Base-by-base conservation (phyloP, 768 basidiomycete genomes). In the Cystofilobasidium bisporidii region DNA sequence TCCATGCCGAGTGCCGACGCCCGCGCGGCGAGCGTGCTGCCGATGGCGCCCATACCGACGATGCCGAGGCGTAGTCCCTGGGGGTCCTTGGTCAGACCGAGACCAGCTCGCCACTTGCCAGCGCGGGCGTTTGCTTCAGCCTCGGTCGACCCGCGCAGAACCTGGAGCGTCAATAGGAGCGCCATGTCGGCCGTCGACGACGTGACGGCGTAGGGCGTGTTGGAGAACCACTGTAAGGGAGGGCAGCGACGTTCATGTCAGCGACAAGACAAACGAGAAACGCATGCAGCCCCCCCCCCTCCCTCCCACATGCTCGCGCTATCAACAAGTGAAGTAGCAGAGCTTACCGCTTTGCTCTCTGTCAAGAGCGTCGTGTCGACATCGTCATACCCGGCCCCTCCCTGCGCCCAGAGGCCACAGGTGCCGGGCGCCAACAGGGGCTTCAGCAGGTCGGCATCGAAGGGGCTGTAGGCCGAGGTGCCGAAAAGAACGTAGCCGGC, bases 191-290 rank as follows among this genome's bases (percentile, higher is more conserved):
- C 71, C 22, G 72, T 73, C 1, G 72, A 59, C n/a, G 55, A 63
- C 24, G 68, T 70, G 57, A 73, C 72, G 17, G 72, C 72, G 63
- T 72, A 70, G 3, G 72, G 72, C 10, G 72, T 73, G 60, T 73
- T 73, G 60, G 72, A 71, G 62, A 73, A 70, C 48, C 67, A 71
- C 68, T 69, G 48, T 24, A 30, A 12, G 60, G 55, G 28, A 36
- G 33, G 22, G 18, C 26, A 11, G 33, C 3, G 26, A 57, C 22
- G 36, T 36, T n/a, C n/a, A n/a, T n/a, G n/a, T n/a, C n/a, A n/a
- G n/a, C n/a, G n/a, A n/a, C n/a, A n/a, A n/a, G n/a, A n/a, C n/a
- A n/a, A n/a, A n/a, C n/a, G n/a, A n/a, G n/a, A n/a, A n/a, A n/a
- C n/a, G n/a, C n/a, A n/a, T n/a, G n/a, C n/a, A n/a, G n/a, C n/a